Conservation (phyloP, 345 rosid genomes). For the Capsella bursapastoris region DNA sequence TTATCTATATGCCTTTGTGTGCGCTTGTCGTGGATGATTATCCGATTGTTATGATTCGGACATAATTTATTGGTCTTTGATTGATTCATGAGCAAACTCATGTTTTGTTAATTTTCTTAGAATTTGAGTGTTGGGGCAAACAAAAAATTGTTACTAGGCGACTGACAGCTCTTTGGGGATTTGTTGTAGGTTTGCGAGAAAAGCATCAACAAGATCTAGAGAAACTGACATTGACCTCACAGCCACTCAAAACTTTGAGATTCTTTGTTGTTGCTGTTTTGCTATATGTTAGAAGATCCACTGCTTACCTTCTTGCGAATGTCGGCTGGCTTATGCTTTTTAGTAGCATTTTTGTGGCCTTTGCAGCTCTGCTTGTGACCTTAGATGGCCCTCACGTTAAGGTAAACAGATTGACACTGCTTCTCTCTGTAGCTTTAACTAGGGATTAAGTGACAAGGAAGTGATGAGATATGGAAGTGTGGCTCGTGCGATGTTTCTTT, state of each 20-base stretch:
- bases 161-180: neutral
- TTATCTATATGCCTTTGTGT: neutral
- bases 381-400: conserved; percentile 73
- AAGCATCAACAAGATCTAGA: conserved; percentile 49
- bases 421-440: conserved; percentile 15
- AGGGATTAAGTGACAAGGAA: neutral
- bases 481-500: neutral
- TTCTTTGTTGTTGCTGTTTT: conserved; percentile 63
- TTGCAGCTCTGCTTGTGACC: conserved; percentile 59
- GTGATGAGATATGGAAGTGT: neutral
- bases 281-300: conserved; percentile 56
- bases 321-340: conserved; percentile 69
- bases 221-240: conserved; percentile 60
- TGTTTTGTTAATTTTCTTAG: conserved; percentile 1
- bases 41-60: neutral
- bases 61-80: neutral
- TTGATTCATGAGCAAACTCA: conserved; percentile 15
- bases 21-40: neutral
- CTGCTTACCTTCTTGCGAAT: conserved; percentile 56
- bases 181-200: conserved; percentile 42
- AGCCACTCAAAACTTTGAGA: conserved; percentile 75
- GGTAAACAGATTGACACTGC: conserved; percentile 49
- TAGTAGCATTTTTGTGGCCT: conserved; percentile 44
- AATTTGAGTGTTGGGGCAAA: neutral
- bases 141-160: neutral